phyloP scores from a whole-genome alignment of 805 yeast species.

The Cyberlindnera mycetangii region DNA sequence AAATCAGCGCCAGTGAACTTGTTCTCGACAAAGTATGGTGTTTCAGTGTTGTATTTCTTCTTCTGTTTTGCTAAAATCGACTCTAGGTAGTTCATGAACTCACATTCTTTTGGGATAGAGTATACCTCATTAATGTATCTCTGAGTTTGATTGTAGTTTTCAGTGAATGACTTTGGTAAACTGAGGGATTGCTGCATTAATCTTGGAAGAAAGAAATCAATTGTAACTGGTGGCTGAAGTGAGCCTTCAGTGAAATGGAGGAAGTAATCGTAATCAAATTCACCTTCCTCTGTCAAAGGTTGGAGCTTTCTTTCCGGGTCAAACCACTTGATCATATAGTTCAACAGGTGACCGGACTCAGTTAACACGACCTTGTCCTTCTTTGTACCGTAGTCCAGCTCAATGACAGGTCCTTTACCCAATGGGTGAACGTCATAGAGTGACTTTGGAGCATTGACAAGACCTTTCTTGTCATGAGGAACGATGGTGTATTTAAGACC shows the following conservation, averaged over 20 bases:
- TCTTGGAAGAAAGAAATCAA: constrained; percentile 15
- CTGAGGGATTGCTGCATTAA: constrained; percentile 41
- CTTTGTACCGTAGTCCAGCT: constrained; percentile 34
- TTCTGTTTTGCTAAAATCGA: constrained; percentile 1
- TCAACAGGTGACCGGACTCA: constrained; percentile 59
- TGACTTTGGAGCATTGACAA: constrained; percentile 39
- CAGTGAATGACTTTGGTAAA: constrained; percentile 33
- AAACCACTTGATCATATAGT: constrained; percentile 46
- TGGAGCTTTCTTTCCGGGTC: constrained; percentile 40
- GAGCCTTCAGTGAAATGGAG: constrained; percentile 60
- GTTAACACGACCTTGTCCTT: constrained; percentile 34
- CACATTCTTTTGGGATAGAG: constrained; percentile 34
- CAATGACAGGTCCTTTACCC: constrained; percentile 62
- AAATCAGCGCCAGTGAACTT: constrained; percentile 55
- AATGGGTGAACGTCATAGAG: constrained; percentile 53
- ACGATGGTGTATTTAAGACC: constrained; percentile 2
- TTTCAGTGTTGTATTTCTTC: background rate
- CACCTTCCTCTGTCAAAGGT: constrained; percentile 35
- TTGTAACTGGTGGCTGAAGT: constrained; percentile 45
- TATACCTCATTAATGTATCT: constrained; percentile 45
- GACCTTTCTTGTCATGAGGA: constrained; percentile 1
- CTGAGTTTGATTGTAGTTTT: constrained; percentile 40
- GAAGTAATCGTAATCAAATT: constrained; percentile 45
- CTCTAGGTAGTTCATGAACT: constrained; percentile 41
- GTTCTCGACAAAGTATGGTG: constrained; percentile 42